Base-by-base conservation (phyloP, 2,329 filamentous ascomycete genomes). In the Colletotrichum australisinense region DNA sequence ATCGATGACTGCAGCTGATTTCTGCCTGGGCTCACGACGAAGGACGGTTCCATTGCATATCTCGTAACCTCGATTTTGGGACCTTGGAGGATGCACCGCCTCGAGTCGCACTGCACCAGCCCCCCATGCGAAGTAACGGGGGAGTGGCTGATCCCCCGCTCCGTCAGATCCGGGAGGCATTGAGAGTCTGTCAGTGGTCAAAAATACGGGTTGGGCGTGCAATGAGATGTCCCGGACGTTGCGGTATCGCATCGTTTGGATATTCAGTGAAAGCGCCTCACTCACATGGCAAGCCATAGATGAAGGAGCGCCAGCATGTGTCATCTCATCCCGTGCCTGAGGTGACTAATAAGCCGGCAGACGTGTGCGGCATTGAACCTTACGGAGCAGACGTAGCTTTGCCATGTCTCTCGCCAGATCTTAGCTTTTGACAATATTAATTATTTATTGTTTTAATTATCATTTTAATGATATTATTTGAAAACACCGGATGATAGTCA, bases 61-160 rank as follows among this genome's bases (percentile, higher is more conserved):
- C 16, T 63, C 60, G 28, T 30, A 26, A 53, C 12, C 28, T 30
- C 38, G 24, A 53, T 69, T 65, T n/a, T 53, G 57, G 59, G 62
- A 65, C n/a, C 30, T 32, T 38, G 30, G 57, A 60, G 30, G 24
- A 42, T 28, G 68, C 68, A 67, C 69, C 69, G 69, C 69, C 69
- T 71, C 69, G 69, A 24, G 55, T 67, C 16, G 28, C 35, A 26
- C 53, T 35, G 35, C 56, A 63, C 68, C 55, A 56, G 68, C 68
- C 62, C 55, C 55, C 46, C 63, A 42, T 67, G 57, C 30, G n/a
- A 49, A 35, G 49, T n/a, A 24, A 32, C 46, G 9, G 19, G 42
- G 55, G 24, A 59, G 67, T 66, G 67, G 62, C 62, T 70, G 67
- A 59, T 38, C 57, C 32, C 57, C 22, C 26, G 14, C 38, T 19